Percentiles rank a stretch among this genome's conserved stretches.
These are phyloP conservation scores for Onygena corvina DNA, from an alignment of 2,329 filamentous ascomycete genomes.

Conservation along the genomic window DNA sequence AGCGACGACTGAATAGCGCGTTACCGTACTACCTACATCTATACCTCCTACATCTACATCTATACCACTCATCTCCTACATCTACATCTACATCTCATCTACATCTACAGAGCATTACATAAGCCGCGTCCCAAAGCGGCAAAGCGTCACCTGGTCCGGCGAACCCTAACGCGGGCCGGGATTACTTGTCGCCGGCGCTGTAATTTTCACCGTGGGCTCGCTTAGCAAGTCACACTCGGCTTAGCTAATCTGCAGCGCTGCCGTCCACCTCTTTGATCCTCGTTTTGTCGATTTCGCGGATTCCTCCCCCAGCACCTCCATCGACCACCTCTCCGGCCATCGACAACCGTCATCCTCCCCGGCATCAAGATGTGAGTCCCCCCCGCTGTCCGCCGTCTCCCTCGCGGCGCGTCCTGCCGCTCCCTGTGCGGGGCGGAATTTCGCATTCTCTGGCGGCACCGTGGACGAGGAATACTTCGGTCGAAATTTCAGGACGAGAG, in stretches of 20 bases:
- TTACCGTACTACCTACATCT: too few species aligned
- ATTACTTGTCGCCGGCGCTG: too few species aligned
- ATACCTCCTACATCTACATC: too few species aligned
- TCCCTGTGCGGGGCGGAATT: not conserved
- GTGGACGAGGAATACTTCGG: not conserved
- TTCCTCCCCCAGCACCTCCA: constrained; percentile 15
- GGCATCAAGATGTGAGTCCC: constrained; percentile 19
- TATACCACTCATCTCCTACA: too few species aligned
- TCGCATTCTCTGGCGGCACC: not conserved
- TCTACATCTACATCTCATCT: too few species aligned
- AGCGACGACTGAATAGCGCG: constrained; percentile 23
- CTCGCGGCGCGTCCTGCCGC: not conserved
- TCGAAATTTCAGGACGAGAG: not conserved
- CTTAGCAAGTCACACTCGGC: constrained; percentile 16
- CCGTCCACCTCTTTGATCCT: constrained; percentile 7
- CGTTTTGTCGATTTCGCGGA: constrained; percentile 11
- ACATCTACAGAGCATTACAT: too few species aligned
- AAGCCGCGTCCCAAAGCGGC: not conserved
- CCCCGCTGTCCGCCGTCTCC: not conserved
- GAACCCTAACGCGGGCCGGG: constrained; percentile 17
- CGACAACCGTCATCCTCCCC: constrained; percentile 13
- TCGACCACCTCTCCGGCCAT: constrained; percentile 15
- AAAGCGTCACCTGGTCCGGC: not conserved
- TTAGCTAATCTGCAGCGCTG: constrained; percentile 17
- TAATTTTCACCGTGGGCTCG: too few species aligned